Conservation (phyloP, 2,329 filamentous ascomycete species). For the Epichloe bromicola region DNA sequence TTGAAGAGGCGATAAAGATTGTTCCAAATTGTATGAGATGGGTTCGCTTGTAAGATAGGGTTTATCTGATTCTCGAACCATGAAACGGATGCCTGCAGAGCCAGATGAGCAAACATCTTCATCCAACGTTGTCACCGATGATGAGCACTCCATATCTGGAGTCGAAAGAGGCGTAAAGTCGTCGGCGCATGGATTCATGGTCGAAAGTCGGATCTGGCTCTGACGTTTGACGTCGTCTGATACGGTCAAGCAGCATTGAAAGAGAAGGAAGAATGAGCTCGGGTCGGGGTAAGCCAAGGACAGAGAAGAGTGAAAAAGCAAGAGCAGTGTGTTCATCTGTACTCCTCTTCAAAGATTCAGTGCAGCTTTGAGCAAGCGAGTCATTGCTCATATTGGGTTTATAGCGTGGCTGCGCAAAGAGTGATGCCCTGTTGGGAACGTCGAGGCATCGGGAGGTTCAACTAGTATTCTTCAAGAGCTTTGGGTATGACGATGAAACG, state of each 20-base stretch:
- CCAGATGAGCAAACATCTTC: neutral
- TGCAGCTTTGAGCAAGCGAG: neutral
- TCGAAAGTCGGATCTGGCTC: neutral
- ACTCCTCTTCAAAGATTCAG: neutral
- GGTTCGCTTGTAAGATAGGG: neutral
- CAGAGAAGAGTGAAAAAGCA: neutral
- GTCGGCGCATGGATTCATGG: slow-evolving; percentile 6
- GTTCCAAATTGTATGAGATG: neutral
- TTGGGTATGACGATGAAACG: neutral
- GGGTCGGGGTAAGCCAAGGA: neutral
- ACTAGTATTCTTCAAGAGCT: neutral
- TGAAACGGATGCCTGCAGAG: neutral
- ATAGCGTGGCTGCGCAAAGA: neutral
- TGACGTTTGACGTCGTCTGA: neutral
- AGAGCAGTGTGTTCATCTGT: neutral
- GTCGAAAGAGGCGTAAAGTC: slow-evolving; percentile 3
- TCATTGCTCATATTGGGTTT: neutral
- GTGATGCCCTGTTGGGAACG: neutral
- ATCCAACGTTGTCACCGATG: neutral
- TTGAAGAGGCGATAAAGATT: neutral
- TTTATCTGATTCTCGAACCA: neutral
- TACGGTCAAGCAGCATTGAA: neutral
- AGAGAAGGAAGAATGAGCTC: neutral
- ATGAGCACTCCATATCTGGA: neutral
- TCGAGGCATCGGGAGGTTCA: neutral